These are phyloP conservation scores for Irpex sp. DNA, from an alignment of 1,284 basidiomycete genomes.

Conservation along the genomic window DNA sequence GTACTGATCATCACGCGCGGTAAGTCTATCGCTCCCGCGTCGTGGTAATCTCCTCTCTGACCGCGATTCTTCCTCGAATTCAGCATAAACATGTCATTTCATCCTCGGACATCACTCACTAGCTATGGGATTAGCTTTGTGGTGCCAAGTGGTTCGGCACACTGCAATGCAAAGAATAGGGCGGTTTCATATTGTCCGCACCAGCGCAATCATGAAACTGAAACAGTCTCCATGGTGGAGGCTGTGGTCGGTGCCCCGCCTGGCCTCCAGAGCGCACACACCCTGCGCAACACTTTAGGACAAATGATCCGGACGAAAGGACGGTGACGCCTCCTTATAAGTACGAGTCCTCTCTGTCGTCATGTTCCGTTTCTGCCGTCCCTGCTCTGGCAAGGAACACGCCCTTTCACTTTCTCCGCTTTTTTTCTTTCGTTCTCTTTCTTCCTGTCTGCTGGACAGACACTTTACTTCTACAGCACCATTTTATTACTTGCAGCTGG, in stretches of 20 bases:
- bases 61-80: neutral
- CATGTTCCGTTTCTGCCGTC: neutral
- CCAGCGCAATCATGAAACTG: neutral
- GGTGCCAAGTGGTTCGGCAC: neutral
- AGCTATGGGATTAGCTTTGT: neutral
- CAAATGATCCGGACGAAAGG: neutral
- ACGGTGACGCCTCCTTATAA: neutral
- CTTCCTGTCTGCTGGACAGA: constrained; percentile 24
- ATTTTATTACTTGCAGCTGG: constrained; percentile 11
- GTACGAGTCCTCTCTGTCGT: neutral
- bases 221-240: neutral
- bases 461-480: constrained; percentile 13
- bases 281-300: neutral
- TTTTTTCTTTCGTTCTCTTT: neutral
- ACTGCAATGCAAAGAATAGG: neutral
- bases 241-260: neutral
- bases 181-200: neutral
- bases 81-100: neutral
- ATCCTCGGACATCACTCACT: neutral
- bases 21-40: neutral
- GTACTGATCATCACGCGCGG: neutral
- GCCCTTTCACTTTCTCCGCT: constrained; percentile 10
- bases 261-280: neutral
- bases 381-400: constrained; percentile 4
- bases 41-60: neutral